Evolutionary conservation across 495 filamentous ascomycete species (phyloP).

Genomic region (Haplographium delicatum): DNA sequence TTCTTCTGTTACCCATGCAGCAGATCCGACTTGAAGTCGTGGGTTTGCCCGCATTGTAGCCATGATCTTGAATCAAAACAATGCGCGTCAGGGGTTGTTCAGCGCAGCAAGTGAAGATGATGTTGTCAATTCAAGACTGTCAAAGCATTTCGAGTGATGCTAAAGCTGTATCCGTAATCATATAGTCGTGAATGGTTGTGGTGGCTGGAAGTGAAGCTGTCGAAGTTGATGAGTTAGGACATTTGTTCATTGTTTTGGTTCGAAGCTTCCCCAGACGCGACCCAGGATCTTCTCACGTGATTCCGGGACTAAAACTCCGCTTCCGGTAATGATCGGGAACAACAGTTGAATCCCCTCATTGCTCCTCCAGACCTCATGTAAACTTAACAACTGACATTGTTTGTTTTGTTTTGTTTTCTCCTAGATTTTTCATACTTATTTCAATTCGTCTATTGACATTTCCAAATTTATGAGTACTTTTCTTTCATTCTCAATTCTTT

Average conservation of each 20-base stretch:
- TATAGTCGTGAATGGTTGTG: slow-evolving; percentile 11
- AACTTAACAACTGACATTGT: neutral
- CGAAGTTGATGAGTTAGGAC: slow-evolving; percentile 2
- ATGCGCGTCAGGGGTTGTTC: slow-evolving; percentile 18
- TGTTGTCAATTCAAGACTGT: slow-evolving; percentile 11
- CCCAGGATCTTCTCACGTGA: slow-evolving; percentile 2
- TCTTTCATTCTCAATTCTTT: neutral
- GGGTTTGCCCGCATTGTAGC: slow-evolving; percentile 40
- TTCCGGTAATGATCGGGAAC: slow-evolving; percentile 11
- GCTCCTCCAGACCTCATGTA: too few relatives aligned
- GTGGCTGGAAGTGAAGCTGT: slow-evolving; percentile 15
- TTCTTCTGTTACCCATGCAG: slow-evolving; percentile 50
- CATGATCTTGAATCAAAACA: slow-evolving; percentile 38
- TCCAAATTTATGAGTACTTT: neutral
- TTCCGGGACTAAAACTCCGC: neutral
- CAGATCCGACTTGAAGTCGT: slow-evolving; percentile 50
- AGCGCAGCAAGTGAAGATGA: neutral
- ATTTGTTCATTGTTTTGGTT: slow-evolving; percentile 25
- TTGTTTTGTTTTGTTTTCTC: neutral
- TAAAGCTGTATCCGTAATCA: slow-evolving; percentile 8
- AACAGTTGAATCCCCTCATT: neutral
- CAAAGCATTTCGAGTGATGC: slow-evolving; percentile 16
- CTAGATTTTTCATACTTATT: neutral
- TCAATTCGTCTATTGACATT: too few relatives aligned
- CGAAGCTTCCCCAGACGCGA: slow-evolving; percentile 10